Conservation (phyloP, 306 rosid genomes). For the Inga oerstediana region DNA sequence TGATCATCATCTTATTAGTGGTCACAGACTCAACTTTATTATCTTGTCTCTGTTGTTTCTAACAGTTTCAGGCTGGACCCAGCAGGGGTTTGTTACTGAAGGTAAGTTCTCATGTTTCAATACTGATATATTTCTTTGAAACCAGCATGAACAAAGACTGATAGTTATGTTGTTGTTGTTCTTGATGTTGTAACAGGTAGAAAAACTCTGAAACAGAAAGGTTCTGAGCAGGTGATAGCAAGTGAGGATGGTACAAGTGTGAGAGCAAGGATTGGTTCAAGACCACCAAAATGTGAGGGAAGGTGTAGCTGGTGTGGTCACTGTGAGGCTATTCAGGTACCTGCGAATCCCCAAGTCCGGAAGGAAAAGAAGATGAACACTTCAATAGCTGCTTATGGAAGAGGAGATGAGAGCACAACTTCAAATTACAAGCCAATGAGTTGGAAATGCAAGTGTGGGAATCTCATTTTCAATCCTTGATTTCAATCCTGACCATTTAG, state of each 20-base stretch:
- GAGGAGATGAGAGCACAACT: constrained; percentile 48
- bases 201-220: constrained; percentile 42
- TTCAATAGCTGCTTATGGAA: constrained; percentile 52
- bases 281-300: constrained; percentile 88
- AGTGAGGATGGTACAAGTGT: constrained; percentile 49
- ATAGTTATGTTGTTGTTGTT: neutral
- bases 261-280: constrained; percentile 76
- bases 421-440: constrained; percentile 95
- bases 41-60: constrained; percentile 51
- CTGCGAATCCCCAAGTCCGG: constrained; percentile 64
- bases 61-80: constrained; percentile 54
- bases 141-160: neutral
- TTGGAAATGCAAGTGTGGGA: constrained; percentile 98
- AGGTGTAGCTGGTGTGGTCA: constrained; percentile 74
- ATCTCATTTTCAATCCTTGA: constrained; percentile 80
- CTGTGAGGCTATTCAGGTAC: constrained; percentile 61
- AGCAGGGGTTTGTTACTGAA: constrained; percentile 60
- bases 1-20: constrained; percentile 24
- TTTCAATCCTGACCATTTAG: neutral
- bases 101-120: constrained; percentile 44
- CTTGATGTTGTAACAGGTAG: constrained; percentile 59
- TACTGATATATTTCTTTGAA: neutral
- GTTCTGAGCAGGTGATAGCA: constrained; percentile 39
- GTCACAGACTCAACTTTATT: constrained; percentile 36
- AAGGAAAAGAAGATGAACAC: constrained; percentile 36